Evolutionary conservation across 192 early-diverging fungal species (phyloP).

Genomic region (Rhizophagus clarus): DNA sequence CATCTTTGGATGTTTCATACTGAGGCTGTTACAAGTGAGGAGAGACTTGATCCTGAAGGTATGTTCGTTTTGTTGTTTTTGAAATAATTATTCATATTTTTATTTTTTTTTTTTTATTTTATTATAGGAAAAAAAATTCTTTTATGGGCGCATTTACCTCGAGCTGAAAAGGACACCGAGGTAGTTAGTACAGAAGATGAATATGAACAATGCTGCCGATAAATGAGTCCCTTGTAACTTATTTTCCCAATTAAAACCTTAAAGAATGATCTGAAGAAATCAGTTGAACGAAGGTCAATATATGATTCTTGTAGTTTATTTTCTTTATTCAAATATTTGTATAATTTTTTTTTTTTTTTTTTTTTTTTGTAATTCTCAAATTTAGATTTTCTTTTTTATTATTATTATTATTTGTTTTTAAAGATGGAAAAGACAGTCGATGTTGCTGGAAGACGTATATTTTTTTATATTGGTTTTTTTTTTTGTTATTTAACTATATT

Average conservation of each 20-base stretch:
- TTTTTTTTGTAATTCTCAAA: too few species aligned
- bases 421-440: too few species aligned
- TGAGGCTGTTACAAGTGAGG: constrained; percentile 66
- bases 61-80: not conserved
- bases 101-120: not conserved
- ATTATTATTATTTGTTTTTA: too few species aligned
- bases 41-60: constrained; percentile 41
- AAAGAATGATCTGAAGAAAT: not conserved
- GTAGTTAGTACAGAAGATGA: not conserved
- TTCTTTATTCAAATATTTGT: too few species aligned
- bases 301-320: too few species aligned
- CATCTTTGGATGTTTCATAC: constrained; percentile 98
- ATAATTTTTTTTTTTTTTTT: too few species aligned
- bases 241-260: too few species aligned
- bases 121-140: constrained; percentile 21
- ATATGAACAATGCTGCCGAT: constrained; percentile 21
- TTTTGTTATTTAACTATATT: too few species aligned
- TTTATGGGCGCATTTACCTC: constrained; percentile 23
- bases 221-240: not conserved
- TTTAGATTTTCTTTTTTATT: too few species aligned
- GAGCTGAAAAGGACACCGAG: constrained; percentile 7
- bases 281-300: not conserved
- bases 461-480: too few species aligned
- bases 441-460: too few species aligned
- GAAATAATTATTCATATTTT: not conserved